Percentiles rank a stretch among this genome's conserved stretches.
phyloP scores from a whole-genome alignment of 495 filamentous ascomycete species.

The Chaetomium tenue region DNA sequence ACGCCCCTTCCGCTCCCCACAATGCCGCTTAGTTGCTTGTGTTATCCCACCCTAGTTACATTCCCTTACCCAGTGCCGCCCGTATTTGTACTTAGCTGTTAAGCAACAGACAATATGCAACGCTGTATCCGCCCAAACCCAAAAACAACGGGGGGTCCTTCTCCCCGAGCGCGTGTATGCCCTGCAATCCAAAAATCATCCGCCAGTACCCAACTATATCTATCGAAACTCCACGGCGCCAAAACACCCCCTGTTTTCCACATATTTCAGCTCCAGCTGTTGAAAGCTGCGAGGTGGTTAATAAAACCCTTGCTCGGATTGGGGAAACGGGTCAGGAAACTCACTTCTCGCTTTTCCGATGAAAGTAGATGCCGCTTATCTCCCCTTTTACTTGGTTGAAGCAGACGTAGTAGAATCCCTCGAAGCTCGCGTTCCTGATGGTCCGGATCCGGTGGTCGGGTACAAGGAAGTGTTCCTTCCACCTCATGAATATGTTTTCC shows the following conservation, averaged over 20 bases:
- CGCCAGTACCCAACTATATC: conserved; percentile 27
- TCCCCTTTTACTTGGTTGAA: conserved; percentile 88
- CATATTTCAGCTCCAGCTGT: conserved; percentile 85
- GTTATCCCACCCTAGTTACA: neutral
- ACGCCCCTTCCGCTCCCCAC: neutral
- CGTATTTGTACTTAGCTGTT: neutral
- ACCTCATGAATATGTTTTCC: conserved; percentile 97
- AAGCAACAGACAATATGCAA: conserved; percentile 13
- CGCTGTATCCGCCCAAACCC: conserved; percentile 19
- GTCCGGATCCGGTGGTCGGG: conserved; percentile 88
- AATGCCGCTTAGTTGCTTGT: neutral
- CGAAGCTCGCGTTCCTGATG: conserved; percentile 92
- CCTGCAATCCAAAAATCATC: neutral
- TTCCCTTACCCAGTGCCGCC: neutral
- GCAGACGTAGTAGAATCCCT: conserved; percentile 99
- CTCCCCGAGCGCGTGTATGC: neutral
- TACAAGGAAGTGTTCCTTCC: conserved; percentile 98
- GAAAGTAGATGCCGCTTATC: conserved; percentile 94
- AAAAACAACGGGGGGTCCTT: neutral
- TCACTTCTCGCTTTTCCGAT: conserved; percentile 94
- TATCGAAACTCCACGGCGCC: conserved; percentile 92
- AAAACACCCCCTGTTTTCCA: conserved; percentile 79
- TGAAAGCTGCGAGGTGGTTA: conserved; percentile 63
- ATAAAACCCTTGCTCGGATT: neutral
- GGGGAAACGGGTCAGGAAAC: conserved; percentile 31